Base-by-base conservation (phyloP, 768 basidiomycete genomes). In the Boletus edulis region DNA sequence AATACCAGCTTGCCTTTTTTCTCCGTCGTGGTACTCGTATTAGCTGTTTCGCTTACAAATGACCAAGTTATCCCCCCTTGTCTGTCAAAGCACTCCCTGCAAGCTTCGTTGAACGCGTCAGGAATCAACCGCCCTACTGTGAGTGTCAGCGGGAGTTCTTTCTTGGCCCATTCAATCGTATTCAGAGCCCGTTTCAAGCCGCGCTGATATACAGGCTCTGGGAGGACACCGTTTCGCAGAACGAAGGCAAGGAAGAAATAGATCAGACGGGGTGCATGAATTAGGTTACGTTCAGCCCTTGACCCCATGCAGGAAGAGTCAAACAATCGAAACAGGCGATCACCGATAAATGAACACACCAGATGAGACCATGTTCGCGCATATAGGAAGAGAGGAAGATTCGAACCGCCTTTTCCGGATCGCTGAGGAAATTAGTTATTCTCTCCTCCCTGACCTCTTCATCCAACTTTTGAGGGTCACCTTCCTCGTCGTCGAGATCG, bases 381-480 rank as follows among this genome's bases (percentile, higher is more conserved):
- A 84, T 85, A 60, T 82, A 80, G 5, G 86, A 86, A 0, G 87
- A 86, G 55, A 92, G 73, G 69, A 90, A 92, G 18, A 89, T 75
- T 52, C 75, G 81, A 50, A 86, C 70, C 31, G 75, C 69, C 10
- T 66, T 68, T 59, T 83, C 86, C 0, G 90, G 87, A 52, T 88
- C 76, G 38, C 77, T 70, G 54, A 92, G 70, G 67, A 92, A 92
- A 5, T 67, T 57, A 0, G 74, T 62, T 49, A 84, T 70, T 27
- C 73, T 73, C 20, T 78, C 76, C 29, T 80, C 80, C 46, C 75
- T 75, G 15, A 65, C 55, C 4, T 72, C 71, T 35, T 71, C 71
- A 20, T 69, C 68, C 18, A 51, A 14, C 40, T 59, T 72, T 11
- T 70, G 71, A 34, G 75, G 62, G 31, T 79, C 73, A 40, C 75